Base-by-base conservation (phyloP, 1,139 yeast species). In the Lodderomyces beijingensis region DNA sequence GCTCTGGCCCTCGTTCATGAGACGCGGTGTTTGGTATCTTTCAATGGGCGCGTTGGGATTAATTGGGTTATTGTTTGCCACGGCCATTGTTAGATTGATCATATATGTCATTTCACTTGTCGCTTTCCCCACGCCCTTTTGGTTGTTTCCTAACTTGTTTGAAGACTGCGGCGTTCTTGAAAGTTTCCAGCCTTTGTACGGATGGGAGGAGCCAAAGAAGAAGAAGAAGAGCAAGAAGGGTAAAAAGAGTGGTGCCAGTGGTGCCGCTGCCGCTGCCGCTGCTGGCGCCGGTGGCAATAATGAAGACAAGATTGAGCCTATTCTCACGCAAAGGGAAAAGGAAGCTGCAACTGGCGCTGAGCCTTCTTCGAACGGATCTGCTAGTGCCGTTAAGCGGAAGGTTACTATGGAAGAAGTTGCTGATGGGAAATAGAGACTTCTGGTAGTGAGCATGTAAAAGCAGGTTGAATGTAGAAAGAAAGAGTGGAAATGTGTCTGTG, bases 61-160 rank as follows among this genome's bases (percentile, higher is more conserved):
- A 33, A 69, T 93, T 35, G 91, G 78, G 6, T 63, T 77, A 33
- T 82, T 91, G 59, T 84, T 91, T 47, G 83, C 62, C 16, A 61
- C 85, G 46, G 95, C 97, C 2, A 70, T 93, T 33, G 62, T 91
- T 23, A 75, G 99, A 50, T 65, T 88, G 51, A 69, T 88, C 32
- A 53, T 91, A 24, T 89, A 82, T 51, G 50, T 79, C 26, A 49
- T 85, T 31, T 76, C 93, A 0, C 64, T 74, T 41, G 65, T 77
- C 31, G 67, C 73, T 4, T 60, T 73, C 35, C 75, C 79, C 13
- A 79, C 78, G 21, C 93, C 93, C 4, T 72, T 93, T 53, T 91
- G 99, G 98, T 59, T 91, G 32, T 91, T 86, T 71, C 99, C 99
- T 38, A 91, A 91, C 55, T 68, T 91, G 53, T 91, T 89, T 60